Base-by-base conservation (phyloP, 1,284 basidiomycete species). In the Malassezia cuniculi region DNA sequence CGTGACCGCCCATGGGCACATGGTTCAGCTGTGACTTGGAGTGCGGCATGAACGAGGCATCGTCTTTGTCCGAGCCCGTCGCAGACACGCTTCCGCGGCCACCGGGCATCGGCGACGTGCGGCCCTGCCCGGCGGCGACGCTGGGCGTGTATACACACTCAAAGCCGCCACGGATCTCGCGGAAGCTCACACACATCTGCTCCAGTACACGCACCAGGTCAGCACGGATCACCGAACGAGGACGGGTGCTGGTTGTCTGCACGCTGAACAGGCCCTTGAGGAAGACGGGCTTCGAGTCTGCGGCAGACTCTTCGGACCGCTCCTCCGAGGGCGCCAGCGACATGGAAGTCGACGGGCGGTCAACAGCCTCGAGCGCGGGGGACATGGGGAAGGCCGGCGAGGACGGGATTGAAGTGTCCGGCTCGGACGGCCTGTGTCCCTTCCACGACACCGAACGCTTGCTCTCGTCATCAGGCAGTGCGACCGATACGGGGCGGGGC, bases 241-340 rank as follows among this genome's bases (percentile, higher is more conserved):
- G 70, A 63, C 93, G 94, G 6, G 86, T 89, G 24, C 85, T 84
- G 0, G 90, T 97, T 8, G 90, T 97, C 21, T 85, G 82, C 27
- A 95, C 90, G 26, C 65, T 68, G 45, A 71, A 71, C 9, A 71
- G 53, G 5, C 70, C 70, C 47, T 71, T 67, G 33, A 68, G 58
- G 44, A 66, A 66, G 28, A 64, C 52, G 8, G 60, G 60, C 40
- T 66, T 64, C 10, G 55, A 52, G n/a, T n/a, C n/a, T n/a, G n/a
- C n/a, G n/a, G n/a, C n/a, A n/a, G n/a, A n/a, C n/a, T n/a, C n/a
- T n/a, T n/a, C n/a, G n/a, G n/a, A n/a, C n/a, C n/a, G n/a, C n/a
- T n/a, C n/a, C n/a, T n/a, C n/a, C n/a, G n/a, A n/a, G n/a, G n/a
- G n/a, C n/a, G n/a, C n/a, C n/a, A n/a, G n/a, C n/a, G n/a, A n/a